Evolutionary conservation across 2,329 filamentous ascomycete genomes (phyloP), one percentile per base, ranked within the genome.

Genomic region (Fonsecaea pugnacius): DNA sequence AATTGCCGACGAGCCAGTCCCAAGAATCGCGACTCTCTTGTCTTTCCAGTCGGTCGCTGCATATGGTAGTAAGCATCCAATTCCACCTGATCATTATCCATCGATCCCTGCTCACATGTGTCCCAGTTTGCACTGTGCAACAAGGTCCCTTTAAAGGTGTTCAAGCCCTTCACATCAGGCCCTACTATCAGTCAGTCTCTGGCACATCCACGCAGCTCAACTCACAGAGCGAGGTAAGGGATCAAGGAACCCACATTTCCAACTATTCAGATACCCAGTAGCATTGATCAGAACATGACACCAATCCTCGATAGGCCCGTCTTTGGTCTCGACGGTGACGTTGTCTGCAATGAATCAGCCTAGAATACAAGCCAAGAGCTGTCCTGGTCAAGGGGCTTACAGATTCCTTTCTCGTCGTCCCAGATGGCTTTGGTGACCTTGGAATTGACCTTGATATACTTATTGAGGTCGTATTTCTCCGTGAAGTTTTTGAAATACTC

Each of bases 1-100:
- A 1, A 89, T 82, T 0, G 87, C 87, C 0, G 85, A 85, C 0
- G 86, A 84, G 1, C 87, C 87, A 0, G 86, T 89, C 6, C 87
- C 87, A 35, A 90, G 84, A 58, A 89, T 81, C 18, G 82, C 87
- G 58, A 85, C 82, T 16, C 81, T 80, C 72, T 89, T 89, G 57
- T 80, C 81, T 43, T 79, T 79, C 30, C 86, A 80, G 55, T 84
- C 78, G 18, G 88, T 30, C 14, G 36, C 62, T 65, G 24, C 14
- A 10, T 35, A 30, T 8, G 3, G 27, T 27, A 18, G 18, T n/a
- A 27, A 59, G 33, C 27, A 1, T 5, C 27, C 5, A 27, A 4
- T 27, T 27, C 27, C 27, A 27, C 27, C 5, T 27, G 27, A 27
- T 27, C 27, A 27, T 27, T 27, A 27, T 5, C 27, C 27, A 27